Percentiles rank a stretch among this genome's conserved stretches.
Evolutionary conservation across 225 moss, liverwort and hornwort species (phyloP).

Genomic region (Antitrichia curtipendula): DNA sequence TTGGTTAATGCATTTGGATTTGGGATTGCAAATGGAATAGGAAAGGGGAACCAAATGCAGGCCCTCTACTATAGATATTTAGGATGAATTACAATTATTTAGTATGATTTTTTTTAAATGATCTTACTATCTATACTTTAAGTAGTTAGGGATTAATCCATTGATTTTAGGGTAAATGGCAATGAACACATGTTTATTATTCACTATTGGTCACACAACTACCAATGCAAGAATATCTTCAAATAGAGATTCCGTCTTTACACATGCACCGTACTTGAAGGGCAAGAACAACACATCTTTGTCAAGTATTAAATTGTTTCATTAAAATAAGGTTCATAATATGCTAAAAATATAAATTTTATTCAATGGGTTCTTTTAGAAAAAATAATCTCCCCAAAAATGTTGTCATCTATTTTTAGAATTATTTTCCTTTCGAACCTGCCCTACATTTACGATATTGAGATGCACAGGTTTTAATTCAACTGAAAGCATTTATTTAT

Average conservation of each 20-base stretch:
- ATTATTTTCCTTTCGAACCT: background rate
- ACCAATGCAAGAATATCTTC: background rate
- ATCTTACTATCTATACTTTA: background rate
- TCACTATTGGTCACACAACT: fast-evolving
- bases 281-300: background rate
- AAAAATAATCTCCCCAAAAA: no score
- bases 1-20: background rate
- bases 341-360: background rate
- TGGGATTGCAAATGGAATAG: background rate
- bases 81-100: background rate
- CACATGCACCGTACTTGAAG: fast-evolving
- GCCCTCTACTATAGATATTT: fast-evolving
- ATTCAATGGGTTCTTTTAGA: no score
- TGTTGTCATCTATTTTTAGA: background rate
- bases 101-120: fast-evolving
- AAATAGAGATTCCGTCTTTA: background rate
- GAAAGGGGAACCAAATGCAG: background rate
- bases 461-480: background rate
- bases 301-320: background rate
- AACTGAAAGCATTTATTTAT: background rate
- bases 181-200: background rate
- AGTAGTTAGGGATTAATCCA: background rate
- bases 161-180: background rate
- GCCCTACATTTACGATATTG: background rate
- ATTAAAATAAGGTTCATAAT: no score